Evolutionary conservation across 2,329 filamentous ascomycete genomes (phyloP).

Genomic region (Aureobasidium sp.): DNA sequence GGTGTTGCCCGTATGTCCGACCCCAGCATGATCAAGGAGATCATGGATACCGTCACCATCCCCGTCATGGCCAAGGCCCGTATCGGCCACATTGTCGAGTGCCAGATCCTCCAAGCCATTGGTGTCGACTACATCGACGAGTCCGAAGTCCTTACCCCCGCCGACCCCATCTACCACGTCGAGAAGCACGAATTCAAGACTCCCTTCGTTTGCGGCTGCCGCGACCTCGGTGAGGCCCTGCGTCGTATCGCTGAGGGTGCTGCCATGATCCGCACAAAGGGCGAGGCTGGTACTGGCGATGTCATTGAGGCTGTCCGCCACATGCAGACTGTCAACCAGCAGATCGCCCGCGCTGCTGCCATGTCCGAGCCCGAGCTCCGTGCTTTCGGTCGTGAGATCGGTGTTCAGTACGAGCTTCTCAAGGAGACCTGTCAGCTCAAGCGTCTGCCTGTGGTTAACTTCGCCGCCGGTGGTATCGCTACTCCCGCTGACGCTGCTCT

Average conservation of each 20-base stretch:
- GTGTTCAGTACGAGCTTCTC: conserved; percentile 68
- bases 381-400: conserved; percentile 72
- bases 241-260: conserved; percentile 86
- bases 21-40: conserved; percentile 87
- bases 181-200: conserved; percentile 75
- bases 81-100: conserved; percentile 97
- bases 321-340: conserved; percentile 79
- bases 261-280: conserved; percentile 98
- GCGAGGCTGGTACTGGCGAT: conserved; percentile 93
- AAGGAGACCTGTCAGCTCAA: conserved; percentile 81
- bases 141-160: conserved; percentile 92
- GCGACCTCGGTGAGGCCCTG: conserved; percentile 87
- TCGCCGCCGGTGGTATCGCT: conserved; percentile 97
- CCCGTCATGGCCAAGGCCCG: conserved; percentile 98
- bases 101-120: conserved; percentile 90
- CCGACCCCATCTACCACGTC: conserved; percentile 84
- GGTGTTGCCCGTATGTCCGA: conserved; percentile 97
- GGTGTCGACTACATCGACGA: conserved; percentile 98
- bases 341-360: conserved; percentile 64
- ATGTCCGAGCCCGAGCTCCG: conserved; percentile 66
- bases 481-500: conserved; percentile 93
- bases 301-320: conserved; percentile 94
- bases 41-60: conserved; percentile 90
- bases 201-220: conserved; percentile 94
- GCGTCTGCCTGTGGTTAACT: conserved; percentile 90